Conservation (phyloP, 2,329 filamentous ascomycete species). For the Arthrinium phaeospermum region DNA sequence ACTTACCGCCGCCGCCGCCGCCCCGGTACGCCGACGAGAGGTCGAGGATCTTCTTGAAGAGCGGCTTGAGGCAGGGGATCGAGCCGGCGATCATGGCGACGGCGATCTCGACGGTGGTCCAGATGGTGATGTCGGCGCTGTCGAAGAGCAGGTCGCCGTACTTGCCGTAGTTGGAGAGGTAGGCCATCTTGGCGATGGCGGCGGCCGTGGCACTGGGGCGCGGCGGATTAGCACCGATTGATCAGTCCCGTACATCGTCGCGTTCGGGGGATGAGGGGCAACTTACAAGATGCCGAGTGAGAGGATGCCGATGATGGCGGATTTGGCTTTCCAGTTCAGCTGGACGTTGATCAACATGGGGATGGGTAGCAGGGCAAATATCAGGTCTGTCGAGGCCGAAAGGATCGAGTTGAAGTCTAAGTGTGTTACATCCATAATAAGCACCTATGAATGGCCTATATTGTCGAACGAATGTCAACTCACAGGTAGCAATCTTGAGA, state of each 20-base stretch:
- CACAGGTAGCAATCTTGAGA: not conserved
- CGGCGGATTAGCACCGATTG: not conserved
- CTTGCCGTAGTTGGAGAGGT: conserved; percentile 8
- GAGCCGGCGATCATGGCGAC: conserved; percentile 5
- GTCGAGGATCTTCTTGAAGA: conserved; percentile 14
- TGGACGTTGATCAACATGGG: conserved; percentile 4
- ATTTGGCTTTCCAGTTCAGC: conserved; percentile 5
- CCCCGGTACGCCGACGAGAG: not conserved
- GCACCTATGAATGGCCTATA: not conserved
- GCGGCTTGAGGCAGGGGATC: conserved; percentile 14
- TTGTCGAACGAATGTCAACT: not conserved
- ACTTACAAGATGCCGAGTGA: not conserved
- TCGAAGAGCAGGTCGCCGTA: conserved; percentile 14
- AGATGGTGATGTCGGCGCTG: conserved; percentile 10
- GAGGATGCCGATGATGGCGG: not conserved
- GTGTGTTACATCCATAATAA: not conserved
- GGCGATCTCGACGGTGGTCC: conserved; percentile 1
- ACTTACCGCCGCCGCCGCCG: not conserved
- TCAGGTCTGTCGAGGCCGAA: not conserved
- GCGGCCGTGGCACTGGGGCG: not conserved
- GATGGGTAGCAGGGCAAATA: not conserved
- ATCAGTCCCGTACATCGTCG: not conserved
- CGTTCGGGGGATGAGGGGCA: not conserved
- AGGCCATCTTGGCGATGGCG: not conserved
- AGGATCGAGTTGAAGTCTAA: not conserved